phyloP scores from a whole-genome alignment of 2,329 filamentous ascomycete genomes.

The Diaporthe sp. region DNA sequence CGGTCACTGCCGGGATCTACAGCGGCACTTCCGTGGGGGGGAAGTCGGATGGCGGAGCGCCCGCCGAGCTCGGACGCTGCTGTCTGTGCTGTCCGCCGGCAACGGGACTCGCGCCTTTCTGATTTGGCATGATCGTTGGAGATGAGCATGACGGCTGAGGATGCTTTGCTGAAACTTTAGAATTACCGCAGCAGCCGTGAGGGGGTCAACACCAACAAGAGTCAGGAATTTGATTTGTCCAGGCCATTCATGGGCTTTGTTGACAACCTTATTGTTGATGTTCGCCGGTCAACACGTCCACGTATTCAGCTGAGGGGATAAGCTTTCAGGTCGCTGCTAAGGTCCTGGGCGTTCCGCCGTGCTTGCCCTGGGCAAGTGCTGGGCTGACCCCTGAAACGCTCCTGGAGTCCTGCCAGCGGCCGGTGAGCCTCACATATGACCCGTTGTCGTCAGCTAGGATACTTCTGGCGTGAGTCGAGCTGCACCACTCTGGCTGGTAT shows the following conservation, averaged over 20 bases:
- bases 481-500: neutral
- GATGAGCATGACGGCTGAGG: neutral
- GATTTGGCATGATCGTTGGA: conserved; percentile 2
- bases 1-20: conserved; percentile 24
- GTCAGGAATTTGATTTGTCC: neutral
- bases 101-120: neutral
- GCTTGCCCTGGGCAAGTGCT: neutral
- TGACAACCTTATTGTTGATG: neutral
- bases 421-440: conserved; percentile 17
- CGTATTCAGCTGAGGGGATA: neutral
- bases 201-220: neutral
- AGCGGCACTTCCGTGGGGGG: conserved; percentile 22
- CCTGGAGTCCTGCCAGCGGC: conserved; percentile 8
- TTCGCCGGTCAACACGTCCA: conserved; percentile 18
- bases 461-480: conserved; percentile 29
- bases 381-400: conserved; percentile 30
- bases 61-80: conserved; percentile 17
- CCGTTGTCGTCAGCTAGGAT: conserved; percentile 13
- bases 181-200: neutral
- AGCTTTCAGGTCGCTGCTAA: neutral
- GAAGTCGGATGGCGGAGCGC: conserved; percentile 3
- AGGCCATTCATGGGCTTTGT: conserved; percentile 9
- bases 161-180: neutral
- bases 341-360: conserved; percentile 12
- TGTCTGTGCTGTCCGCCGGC: neutral